Evolutionary conservation across 2,329 filamentous ascomycete species (phyloP), one percentile per base, ranked within the genome.

Genomic region (Aspergillus ibericus): DNA sequence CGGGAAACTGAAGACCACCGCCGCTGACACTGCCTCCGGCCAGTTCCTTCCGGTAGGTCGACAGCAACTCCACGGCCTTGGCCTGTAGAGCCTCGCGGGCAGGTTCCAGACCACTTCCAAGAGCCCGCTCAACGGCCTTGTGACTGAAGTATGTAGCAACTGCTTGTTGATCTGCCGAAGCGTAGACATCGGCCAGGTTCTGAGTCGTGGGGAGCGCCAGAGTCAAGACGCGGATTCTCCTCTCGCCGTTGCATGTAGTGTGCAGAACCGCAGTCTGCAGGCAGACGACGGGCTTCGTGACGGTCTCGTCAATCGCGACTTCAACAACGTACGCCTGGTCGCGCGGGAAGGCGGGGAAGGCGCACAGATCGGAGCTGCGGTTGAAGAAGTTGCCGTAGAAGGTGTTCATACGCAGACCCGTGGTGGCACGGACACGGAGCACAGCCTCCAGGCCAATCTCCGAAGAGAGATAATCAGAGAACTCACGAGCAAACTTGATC

Each of bases 321-420:
- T 99, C 95, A 18, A 99, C 93, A 44, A 98, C 95, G 72, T 98
- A 98, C 63, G 91, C 92, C 76, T 99, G 95, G 70, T 99, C 95
- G 72, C 95, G 89, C 32, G 95, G 95, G 82, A 99, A 98, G 0
- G 95, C 93, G 1, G 95, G 95, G 83, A 99, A 99, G 12, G 95
- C 95, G 75, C 95, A 98, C 32, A 99, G 86, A 78, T 99, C 95
- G 15, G 93, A 97, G 73, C 92, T 96, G 67, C 95, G 86, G 81
- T 98, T 99, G 83, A 99, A 99, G 79, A 99, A 99, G 80, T 99
- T 99, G 66, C 95, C 95, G 76, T 98, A 99, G 79, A 99, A 99
- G 1, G 93, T 93, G 79, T 88, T 96, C 90, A 98, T 98, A 55
- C 95, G 88, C 59, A 99, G 80, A 53, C 95, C 95, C 22, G 93